Evolutionary conservation across 2,329 filamentous ascomycete species (phyloP).

Genomic region (Shiraia sp.): DNA sequence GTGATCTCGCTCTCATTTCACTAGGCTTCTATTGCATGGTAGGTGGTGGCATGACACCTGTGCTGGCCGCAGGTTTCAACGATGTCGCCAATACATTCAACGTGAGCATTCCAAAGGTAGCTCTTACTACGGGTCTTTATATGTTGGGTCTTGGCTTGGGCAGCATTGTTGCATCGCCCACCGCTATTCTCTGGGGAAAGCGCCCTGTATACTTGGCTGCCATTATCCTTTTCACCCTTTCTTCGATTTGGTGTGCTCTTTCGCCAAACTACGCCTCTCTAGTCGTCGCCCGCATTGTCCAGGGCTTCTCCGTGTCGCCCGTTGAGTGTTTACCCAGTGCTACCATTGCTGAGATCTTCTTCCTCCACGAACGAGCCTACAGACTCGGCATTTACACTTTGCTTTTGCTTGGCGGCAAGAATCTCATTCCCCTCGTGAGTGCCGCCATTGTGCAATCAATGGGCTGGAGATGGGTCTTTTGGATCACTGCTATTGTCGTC

Average conservation of each 20-base stretch:
- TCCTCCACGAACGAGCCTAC: constrained; percentile 90
- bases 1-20: constrained; percentile 78
- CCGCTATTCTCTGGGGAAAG: constrained; percentile 89
- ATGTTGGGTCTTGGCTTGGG: constrained; percentile 93
- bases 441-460: constrained; percentile 78
- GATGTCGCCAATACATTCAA: constrained; percentile 71
- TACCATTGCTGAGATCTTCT: constrained; percentile 95
- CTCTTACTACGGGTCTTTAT: constrained; percentile 86
- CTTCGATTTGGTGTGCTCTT: constrained; percentile 82
- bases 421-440: constrained; percentile 83
- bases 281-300: constrained; percentile 79
- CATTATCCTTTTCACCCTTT: constrained; percentile 74
- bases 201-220: constrained; percentile 84
- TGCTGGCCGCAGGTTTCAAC: constrained; percentile 87
- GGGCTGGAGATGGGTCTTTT: constrained; percentile 91
- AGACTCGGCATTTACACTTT: constrained; percentile 92
- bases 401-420: constrained; percentile 86
- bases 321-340: constrained; percentile 92
- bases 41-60: constrained; percentile 87
- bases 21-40: constrained; percentile 92
- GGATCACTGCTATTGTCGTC: constrained; percentile 81
- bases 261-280: constrained; percentile 81
- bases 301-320: constrained; percentile 84
- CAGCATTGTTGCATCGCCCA: constrained; percentile 82
- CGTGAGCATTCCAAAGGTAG: constrained; percentile 72